phyloP scores from a whole-genome alignment of 108 stramenopile species.

The Stephanodiscus triporus region DNA sequence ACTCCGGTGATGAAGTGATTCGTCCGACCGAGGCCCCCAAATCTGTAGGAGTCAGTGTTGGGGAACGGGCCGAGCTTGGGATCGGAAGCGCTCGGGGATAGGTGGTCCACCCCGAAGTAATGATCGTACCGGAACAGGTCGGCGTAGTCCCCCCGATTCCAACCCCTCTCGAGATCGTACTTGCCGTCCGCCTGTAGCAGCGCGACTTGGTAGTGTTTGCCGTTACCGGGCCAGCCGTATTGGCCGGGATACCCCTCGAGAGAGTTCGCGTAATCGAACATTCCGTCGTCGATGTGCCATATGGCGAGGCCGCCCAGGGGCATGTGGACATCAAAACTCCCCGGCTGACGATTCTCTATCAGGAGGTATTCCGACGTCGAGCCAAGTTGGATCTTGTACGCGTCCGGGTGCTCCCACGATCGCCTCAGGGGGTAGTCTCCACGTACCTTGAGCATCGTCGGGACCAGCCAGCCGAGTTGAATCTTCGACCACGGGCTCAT shows the following conservation, averaged over 20 bases:
- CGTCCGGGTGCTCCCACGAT: constrained; percentile 44
- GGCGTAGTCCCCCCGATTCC: constrained; percentile 47
- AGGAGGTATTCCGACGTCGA: constrained; percentile 68
- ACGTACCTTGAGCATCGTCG: constrained; percentile 41
- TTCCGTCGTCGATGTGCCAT: constrained; percentile 66
- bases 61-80: constrained; percentile 50
- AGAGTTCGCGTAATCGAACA: constrained; percentile 14
- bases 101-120: constrained; percentile 38
- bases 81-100: constrained; percentile 30
- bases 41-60: constrained; percentile 46
- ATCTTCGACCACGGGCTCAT: constrained; percentile 57
- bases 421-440: constrained; percentile 54
- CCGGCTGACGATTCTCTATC: constrained; percentile 79
- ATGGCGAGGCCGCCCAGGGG: constrained; percentile 66
- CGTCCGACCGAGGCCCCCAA: constrained; percentile 23
- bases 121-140: constrained; percentile 51
- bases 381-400: constrained; percentile 51
- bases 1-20: constrained; percentile 46
- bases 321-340: constrained; percentile 51
- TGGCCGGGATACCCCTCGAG: constrained; percentile 57
- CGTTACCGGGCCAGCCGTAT: constrained; percentile 56
- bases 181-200: constrained; percentile 62
- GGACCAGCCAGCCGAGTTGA: constrained; percentile 57
- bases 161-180: constrained; percentile 62
- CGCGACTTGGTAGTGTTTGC: constrained; percentile 65